These are phyloP conservation scores for Przewalskia tangutica DNA, from an alignment of 257 asterid genomes.

Conservation along the genomic window DNA sequence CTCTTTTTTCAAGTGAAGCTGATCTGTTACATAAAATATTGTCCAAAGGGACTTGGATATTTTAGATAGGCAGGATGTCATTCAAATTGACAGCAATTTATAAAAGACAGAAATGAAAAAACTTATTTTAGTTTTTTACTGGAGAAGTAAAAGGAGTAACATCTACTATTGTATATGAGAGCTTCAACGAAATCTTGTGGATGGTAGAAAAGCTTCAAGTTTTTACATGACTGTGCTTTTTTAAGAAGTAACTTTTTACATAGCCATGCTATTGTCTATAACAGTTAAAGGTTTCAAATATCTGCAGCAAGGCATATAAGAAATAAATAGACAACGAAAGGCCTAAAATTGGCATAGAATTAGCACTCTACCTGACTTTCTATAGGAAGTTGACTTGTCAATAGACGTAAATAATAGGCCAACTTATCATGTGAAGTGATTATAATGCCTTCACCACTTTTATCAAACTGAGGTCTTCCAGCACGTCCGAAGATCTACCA, in stretches of 20 bases:
- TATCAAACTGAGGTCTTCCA: constrained; percentile 98
- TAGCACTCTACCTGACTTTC: constrained; percentile 74
- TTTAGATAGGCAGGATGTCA: background rate
- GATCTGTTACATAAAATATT: background rate
- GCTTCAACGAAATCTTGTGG: background rate
- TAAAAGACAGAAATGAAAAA: background rate
- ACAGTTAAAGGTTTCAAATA: background rate
- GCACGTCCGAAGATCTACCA: constrained; percentile 97
- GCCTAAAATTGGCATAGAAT: background rate
- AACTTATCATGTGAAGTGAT: constrained; percentile 80
- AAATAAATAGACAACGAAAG: background rate
- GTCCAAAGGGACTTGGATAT: background rate
- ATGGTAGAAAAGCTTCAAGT: background rate
- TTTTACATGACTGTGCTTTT: background rate
- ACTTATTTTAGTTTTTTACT: background rate
- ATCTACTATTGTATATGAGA: background rate
- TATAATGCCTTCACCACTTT: constrained; percentile 99
- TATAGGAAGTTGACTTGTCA: constrained; percentile 95
- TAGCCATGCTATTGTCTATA: background rate
- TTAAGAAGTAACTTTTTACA: background rate
- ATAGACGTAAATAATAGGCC: constrained; percentile 79
- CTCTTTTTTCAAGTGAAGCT: background rate
- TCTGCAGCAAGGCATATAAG: background rate
- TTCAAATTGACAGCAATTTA: background rate
- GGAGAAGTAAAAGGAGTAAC: background rate